Base-by-base conservation (phyloP, 2,329 filamentous ascomycete species). In the Aspergillus sp. region DNA sequence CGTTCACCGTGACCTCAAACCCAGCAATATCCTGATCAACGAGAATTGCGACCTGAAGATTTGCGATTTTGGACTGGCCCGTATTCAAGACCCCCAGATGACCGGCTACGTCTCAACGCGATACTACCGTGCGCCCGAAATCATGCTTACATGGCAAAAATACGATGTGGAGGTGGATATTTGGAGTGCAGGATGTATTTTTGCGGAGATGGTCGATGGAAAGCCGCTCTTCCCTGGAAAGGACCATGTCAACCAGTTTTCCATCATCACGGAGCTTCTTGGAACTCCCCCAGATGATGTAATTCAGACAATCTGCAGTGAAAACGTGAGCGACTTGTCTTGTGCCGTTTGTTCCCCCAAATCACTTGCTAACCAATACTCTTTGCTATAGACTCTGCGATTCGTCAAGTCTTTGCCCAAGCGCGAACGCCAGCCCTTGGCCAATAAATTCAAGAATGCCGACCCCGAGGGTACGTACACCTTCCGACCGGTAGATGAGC, bases 61-160 rank as follows among this genome's bases (percentile, higher is more conserved):
- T 69, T 98, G 93, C 78, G 93, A 98, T 68, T 98, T 98, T 61
- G 93, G 93, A 54, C 78, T 98, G 48, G 93, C 93, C 42, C 88
- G 93, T 69, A 95, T 98, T 60, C 93, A 98, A 68, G 93, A 98
- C 64, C 93, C 93, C 31, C 93, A 98, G 72, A 98, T 98, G 93
- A 98, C 93, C 34, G 93, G 93, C 57, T 98, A 98, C 65, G 93
- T 98, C 48, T 97, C 93, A 38, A 98, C 93, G 50, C 80, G 93
- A 77, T 98, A 98, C 78, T 98, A 98, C 78, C 85, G 93, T 62
- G 93, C 93, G 7, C 93, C 93, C 12, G 93, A 98, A 71, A 98
- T 98, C 66, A 98, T 98, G 93, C 89, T 98, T 65, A 97, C 93
- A 53, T 98, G 93, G 93, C 93, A 98, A 76, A 98, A 98, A 75